phyloP scores from a whole-genome alignment of 768 basidiomycete genomes.

The Agaricus bisporus region DNA sequence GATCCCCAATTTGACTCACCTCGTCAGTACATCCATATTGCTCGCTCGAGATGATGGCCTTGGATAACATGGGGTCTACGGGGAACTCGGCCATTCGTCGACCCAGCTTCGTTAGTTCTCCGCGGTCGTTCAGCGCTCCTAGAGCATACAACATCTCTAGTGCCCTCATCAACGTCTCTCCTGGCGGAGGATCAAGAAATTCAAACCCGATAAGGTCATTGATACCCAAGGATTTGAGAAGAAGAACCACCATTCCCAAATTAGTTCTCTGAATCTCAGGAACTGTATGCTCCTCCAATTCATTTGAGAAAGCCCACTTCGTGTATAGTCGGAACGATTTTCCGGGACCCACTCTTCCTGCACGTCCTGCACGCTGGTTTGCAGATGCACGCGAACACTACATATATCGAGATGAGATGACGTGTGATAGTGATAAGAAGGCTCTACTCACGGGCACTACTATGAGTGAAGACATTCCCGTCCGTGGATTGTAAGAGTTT shows the following conservation, averaged over 20 bases:
- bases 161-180: conserved; percentile 94
- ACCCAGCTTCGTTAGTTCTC: conserved; percentile 96
- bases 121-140: conserved; percentile 92
- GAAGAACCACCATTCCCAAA: conserved; percentile 87
- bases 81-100: conserved; percentile 98
- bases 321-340: conserved; percentile 99
- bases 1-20: conserved; percentile 36
- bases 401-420: neutral
- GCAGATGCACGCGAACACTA: conserved; percentile 97
- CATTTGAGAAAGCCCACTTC: conserved; percentile 96
- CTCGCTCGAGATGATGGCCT: conserved; percentile 94
- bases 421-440: neutral
- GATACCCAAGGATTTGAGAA: conserved; percentile 95
- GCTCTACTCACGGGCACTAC: conserved; percentile 78
- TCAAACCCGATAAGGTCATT: conserved; percentile 98
- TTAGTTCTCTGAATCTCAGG: conserved; percentile 99
- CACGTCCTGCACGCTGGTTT: conserved; percentile 94
- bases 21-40: conserved; percentile 94
- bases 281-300: conserved; percentile 93
- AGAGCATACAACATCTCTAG: conserved; percentile 92
- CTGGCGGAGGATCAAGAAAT: conserved; percentile 97
- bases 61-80: conserved; percentile 96
- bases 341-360: conserved; percentile 95
- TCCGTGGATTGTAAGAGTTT: conserved; percentile 96
- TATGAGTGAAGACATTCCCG: conserved; percentile 95